Percentiles rank a stretch among this genome's conserved stretches.
These are phyloP conservation scores for Trichoderma asperellum DNA, from an alignment of 2,329 filamentous ascomycete species.

Conservation along the genomic window DNA sequence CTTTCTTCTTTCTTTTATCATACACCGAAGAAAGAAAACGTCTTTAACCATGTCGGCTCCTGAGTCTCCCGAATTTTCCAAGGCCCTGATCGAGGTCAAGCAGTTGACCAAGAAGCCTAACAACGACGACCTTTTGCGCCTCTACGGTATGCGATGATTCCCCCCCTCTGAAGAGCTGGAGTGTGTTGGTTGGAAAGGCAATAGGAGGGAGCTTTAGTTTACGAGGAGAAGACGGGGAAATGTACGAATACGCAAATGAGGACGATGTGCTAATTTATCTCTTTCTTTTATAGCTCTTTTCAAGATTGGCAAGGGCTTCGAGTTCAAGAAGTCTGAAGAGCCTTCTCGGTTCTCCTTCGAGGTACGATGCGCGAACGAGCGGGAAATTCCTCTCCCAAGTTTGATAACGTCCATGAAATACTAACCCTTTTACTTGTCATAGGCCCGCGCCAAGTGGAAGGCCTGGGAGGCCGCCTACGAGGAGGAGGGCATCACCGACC, in stretches of 20 bases:
- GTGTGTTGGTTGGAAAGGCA: background rate
- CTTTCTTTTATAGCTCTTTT: constrained; percentile 52
- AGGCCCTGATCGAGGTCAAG: constrained; percentile 65
- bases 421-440: constrained; percentile 22
- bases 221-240: background rate
- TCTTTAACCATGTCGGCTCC: constrained; percentile 46
- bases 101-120: constrained; percentile 68
- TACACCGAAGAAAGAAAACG: background rate
- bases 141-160: constrained; percentile 53
- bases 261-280: background rate
- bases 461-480: constrained; percentile 74
- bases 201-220: background rate
- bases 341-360: constrained; percentile 74
- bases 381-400: too few relatives aligned
- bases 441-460: constrained; percentile 80
- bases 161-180: background rate
- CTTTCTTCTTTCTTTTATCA: background rate
- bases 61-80: constrained; percentile 54
- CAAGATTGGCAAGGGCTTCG: constrained; percentile 62
- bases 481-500: constrained; percentile 60
- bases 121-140: constrained; percentile 67
- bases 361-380: constrained; percentile 44
- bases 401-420: too few relatives aligned
- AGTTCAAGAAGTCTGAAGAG: constrained; percentile 57
- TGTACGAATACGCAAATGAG: background rate